A percentile compares a stretch with the other conserved stretches of the same genome.
Evolutionary conservation across 1,139 yeast genomes (phyloP).

Genomic region (Sugiyamaella grinbergsii): DNA sequence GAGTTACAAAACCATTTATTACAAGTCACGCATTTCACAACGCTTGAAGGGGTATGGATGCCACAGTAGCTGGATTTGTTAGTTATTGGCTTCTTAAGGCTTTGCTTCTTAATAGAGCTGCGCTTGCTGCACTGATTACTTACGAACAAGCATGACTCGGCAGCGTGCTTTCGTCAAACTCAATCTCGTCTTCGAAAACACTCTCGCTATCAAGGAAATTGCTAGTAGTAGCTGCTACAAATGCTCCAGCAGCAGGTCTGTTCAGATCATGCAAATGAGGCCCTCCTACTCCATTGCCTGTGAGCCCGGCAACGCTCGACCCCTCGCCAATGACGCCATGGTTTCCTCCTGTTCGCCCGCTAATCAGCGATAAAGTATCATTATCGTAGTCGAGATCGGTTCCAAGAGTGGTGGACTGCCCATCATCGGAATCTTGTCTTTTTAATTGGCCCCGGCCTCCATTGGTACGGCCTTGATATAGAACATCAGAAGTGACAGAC

Average conservation of each 20-base stretch:
- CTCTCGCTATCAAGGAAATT: slow-evolving; percentile 22
- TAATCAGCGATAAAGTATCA: slow-evolving; percentile 28
- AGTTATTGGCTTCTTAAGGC: no score
- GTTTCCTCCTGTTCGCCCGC: slow-evolving; percentile 11
- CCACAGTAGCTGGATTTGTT: slow-evolving; percentile 60
- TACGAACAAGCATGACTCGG: slow-evolving; percentile 43
- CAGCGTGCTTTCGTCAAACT: slow-evolving; percentile 28
- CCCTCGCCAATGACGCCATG: slow-evolving; percentile 13
- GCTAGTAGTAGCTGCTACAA: slow-evolving; percentile 15
- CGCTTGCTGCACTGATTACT: no score
- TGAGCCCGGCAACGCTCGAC: neutral
- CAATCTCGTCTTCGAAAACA: slow-evolving; percentile 23
- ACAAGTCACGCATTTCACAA: slow-evolving; percentile 77
- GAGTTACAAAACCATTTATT: slow-evolving; percentile 91
- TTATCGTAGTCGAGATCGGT: slow-evolving; percentile 29
- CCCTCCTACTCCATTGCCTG: neutral
- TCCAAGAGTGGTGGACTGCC: slow-evolving; percentile 32
- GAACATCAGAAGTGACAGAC: slow-evolving; percentile 37
- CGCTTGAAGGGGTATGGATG: slow-evolving; percentile 61
- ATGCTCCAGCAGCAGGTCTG: slow-evolving; percentile 19
- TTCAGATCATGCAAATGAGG: slow-evolving; percentile 12
- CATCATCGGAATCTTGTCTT: slow-evolving; percentile 30
- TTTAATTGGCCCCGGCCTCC: slow-evolving; percentile 12
- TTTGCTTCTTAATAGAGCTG: no score
- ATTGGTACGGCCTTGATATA: slow-evolving; percentile 33